Conservation (phyloP, 106 monocot genomes). For the Platanthera guangdongensis region DNA sequence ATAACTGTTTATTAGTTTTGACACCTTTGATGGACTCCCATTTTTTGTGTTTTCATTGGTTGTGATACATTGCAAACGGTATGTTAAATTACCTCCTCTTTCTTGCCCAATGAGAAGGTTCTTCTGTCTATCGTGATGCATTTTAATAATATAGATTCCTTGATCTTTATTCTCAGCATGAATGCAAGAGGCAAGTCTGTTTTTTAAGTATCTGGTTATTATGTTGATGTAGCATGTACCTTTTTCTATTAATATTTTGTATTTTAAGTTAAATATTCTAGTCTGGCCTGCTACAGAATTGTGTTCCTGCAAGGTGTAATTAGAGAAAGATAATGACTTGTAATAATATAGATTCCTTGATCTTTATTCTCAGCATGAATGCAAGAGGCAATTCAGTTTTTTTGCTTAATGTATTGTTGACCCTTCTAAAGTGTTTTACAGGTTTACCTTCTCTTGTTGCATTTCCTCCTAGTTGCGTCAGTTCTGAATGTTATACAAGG, state of each 20-base stretch:
- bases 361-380: no score
- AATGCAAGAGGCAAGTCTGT: no score
- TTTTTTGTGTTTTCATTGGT: no score
- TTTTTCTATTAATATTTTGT: background rate
- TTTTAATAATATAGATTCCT: no score
- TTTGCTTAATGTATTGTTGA: background rate
- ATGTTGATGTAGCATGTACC: background rate
- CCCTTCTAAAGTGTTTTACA: conserved; percentile 19
- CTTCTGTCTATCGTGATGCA: no score
- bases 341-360: background rate
- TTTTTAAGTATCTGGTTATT: no score
- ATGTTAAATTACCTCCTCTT: no score
- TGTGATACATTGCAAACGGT: no score
- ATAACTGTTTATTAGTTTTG: background rate
- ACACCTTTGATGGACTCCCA: background rate
- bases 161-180: no score
- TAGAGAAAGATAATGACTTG: background rate
- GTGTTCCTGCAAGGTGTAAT: background rate
- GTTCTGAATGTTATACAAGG: conserved; percentile 60
- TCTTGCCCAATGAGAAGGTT: no score
- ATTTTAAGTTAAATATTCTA: background rate
- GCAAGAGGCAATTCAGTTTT: background rate
- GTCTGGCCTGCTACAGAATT: background rate
- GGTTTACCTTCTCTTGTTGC: conserved; percentile 85
- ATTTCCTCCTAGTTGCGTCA: conserved; percentile 69